Base-by-base conservation (phyloP, 495 filamentous ascomycete genomes). In the Physcia stellaris region DNA sequence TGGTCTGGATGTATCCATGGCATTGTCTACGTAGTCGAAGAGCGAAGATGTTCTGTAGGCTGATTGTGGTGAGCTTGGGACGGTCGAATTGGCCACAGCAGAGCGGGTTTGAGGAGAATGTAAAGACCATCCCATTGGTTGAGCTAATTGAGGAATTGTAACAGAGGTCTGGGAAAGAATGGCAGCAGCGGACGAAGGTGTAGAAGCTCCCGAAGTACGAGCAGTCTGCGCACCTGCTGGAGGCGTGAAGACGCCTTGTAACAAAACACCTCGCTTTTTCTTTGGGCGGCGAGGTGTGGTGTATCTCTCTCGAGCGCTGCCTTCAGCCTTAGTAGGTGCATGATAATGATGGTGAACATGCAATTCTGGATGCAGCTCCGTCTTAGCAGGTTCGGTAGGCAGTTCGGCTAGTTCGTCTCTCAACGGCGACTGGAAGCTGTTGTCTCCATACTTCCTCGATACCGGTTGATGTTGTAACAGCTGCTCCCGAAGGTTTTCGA, bases 281-380 rank as follows among this genome's bases (percentile, higher is more conserved):
- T 75, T 82, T 15, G 72, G 59, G 31, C 75, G 77, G 45, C 73
- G 75, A 26, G 63, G 49, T 17, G 56, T 47, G 10, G 60, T 40
- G 0, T 52, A 44, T 32, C 61, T 60, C 29, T 83, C 75, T 38
- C 75, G 72, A 4, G 49, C 19, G 9, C 42, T 31, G 21, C 19
- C 42, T 37, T 42, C 42, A 26, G 60, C 67, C 32, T 75, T 57
- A 12, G 65, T 50, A 5, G 70, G 65, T 24, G 80, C 70, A 45
- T 94, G 84, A 46, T 93, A 92, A 53, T 95, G 88, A 44, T 93
- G 86, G 51, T 95, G 86, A 28, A 94, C 79, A 50, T 94, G 87
- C 26, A 94, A 59, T 48, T 83, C 81, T 49, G 84, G 80, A 9
- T 77, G 75, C 2, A 73, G 53, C 24, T 68, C 58, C 18, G 53